phyloP scores from a whole-genome alignment of 1,284 basidiomycete genomes.

The Vanrija pseudolonga region DNA sequence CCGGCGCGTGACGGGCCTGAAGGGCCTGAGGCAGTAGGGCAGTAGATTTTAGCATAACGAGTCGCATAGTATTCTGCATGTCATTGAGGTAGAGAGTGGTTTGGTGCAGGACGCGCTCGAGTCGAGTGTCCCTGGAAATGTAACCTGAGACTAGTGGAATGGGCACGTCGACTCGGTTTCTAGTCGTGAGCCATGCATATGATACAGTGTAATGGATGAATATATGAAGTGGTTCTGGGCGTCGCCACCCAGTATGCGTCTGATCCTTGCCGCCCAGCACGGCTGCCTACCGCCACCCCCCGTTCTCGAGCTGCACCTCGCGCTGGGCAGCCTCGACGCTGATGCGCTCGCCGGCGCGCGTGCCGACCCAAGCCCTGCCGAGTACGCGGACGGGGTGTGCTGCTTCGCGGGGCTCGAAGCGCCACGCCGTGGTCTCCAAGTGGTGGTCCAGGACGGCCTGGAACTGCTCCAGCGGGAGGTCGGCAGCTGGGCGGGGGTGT shows the following conservation, averaged over 20 bases:
- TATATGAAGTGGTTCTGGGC: background rate
- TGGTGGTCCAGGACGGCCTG: conserved; percentile 34
- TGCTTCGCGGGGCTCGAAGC: conserved; percentile 16
- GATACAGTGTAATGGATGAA: background rate
- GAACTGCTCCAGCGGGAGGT: conserved; percentile 26
- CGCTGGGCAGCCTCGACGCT: conserved; percentile 2
- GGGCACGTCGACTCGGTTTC: too few species aligned
- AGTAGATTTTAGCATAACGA: too few species aligned
- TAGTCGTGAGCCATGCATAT: background rate
- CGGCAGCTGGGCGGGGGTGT: conserved; percentile 10
- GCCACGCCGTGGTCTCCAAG: conserved; percentile 37
- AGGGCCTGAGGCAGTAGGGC: background rate
- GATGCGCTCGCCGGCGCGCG: conserved; percentile 1
- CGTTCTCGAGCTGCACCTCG: conserved; percentile 5
- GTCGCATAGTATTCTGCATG: too few species aligned
- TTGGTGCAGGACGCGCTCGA: too few species aligned
- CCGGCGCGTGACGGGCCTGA: conserved; percentile 21
- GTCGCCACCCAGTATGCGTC: background rate
- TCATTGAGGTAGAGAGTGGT: too few species aligned
- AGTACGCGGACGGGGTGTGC: conserved; percentile 28
- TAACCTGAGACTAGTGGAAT: too few species aligned
- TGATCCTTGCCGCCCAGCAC: too few species aligned
- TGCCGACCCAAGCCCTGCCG: conserved; percentile 10
- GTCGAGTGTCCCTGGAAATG: too few species aligned
- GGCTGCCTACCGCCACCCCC: background rate